Conservation (phyloP, 164 flowering plant species). For the Piper longum region DNA sequence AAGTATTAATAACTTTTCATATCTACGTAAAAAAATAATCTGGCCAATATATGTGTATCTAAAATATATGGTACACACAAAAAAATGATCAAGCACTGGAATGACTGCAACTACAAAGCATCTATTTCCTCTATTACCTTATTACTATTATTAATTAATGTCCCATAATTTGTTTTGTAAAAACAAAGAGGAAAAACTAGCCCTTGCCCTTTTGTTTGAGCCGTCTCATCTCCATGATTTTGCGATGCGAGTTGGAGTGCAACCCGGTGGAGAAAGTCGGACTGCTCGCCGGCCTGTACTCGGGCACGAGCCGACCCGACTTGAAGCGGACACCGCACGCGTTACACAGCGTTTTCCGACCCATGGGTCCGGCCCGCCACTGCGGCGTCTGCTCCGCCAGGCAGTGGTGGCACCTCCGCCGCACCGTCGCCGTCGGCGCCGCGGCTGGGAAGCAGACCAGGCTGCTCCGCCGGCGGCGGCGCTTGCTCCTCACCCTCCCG, state of each 20-base stretch:
- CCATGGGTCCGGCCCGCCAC: slow-evolving; percentile 81
- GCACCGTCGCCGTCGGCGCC: slow-evolving; percentile 6
- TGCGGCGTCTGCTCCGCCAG: slow-evolving; percentile 76
- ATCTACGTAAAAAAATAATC: too few relatives aligned
- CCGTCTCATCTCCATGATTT: slow-evolving; percentile 71
- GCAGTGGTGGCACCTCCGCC: slow-evolving; percentile 71
- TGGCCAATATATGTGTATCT: too few relatives aligned
- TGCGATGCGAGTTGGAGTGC: slow-evolving; percentile 83
- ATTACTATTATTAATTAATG: too few relatives aligned
- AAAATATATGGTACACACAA: too few relatives aligned
- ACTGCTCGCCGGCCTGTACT: slow-evolving; percentile 79
- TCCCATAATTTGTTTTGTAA: not conserved
- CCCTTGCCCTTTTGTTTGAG: slow-evolving; percentile 24
- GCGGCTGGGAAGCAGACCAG: slow-evolving; percentile 8
- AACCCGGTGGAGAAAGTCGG: slow-evolving; percentile 44
- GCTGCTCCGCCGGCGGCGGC: slow-evolving; percentile 16
- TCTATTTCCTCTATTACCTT: too few relatives aligned
- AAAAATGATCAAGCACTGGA: too few relatives aligned
- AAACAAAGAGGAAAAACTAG: not conserved
- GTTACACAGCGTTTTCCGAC: slow-evolving; percentile 84
- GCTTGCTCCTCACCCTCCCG: slow-evolving; percentile 35
- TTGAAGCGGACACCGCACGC: slow-evolving; percentile 90
- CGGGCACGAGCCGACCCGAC: slow-evolving; percentile 78
- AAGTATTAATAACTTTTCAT: too few relatives aligned
- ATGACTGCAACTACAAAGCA: too few relatives aligned